These are phyloP conservation scores for Xylaria grammica DNA, from an alignment of 495 filamentous ascomycete genomes.

Conservation along the genomic window DNA sequence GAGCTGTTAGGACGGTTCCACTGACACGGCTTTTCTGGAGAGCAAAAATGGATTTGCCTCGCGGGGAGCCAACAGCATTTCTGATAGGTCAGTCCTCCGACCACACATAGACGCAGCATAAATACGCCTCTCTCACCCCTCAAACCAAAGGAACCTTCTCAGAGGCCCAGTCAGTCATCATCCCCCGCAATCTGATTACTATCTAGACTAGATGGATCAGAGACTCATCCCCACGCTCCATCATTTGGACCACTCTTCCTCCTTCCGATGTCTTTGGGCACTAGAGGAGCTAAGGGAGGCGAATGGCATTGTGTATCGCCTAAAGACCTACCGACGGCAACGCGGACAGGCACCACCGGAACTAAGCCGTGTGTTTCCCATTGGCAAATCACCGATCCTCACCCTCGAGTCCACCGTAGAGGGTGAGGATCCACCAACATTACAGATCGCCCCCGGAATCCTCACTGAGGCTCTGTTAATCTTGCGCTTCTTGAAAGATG, in stretches of 20 bases:
- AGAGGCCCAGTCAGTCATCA: too few relatives aligned
- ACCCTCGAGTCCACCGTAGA: conserved; percentile 28
- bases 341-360: neutral
- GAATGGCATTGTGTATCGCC: neutral
- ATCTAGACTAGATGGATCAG: neutral
- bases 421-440: conserved; percentile 28
- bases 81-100: too few relatives aligned
- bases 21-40: too few relatives aligned
- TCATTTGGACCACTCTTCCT: neutral
- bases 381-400: conserved; percentile 3
- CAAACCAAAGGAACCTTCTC: too few relatives aligned
- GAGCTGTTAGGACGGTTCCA: too few relatives aligned
- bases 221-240: conserved; percentile 2
- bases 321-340: neutral
- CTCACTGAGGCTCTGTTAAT: conserved; percentile 1
- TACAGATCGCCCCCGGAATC: neutral
- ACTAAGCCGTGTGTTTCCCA: neutral
- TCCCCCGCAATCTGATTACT: too few relatives aligned
- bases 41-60: too few relatives aligned
- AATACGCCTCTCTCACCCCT: too few relatives aligned
- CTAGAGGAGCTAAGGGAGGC: conserved; percentile 3
- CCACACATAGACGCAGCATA: too few relatives aligned
- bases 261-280: conserved; percentile 1
- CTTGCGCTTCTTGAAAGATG: neutral
- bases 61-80: too few relatives aligned